Evolutionary conservation across 331 rosid species (phyloP).

Genomic region (Malus hybrid): DNA sequence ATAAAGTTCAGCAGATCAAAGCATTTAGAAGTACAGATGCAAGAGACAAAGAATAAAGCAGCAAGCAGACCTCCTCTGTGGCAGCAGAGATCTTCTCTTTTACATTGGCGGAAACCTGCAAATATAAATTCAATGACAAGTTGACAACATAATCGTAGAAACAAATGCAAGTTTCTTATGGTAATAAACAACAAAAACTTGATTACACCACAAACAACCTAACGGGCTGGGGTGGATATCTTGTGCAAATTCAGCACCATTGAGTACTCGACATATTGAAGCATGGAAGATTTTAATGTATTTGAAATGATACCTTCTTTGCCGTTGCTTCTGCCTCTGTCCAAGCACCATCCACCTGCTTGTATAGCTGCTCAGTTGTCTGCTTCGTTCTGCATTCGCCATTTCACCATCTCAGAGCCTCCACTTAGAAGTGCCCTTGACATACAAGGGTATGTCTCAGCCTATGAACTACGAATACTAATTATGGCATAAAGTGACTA

Average conservation of each 20-base stretch:
- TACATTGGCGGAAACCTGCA: constrained; percentile 69
- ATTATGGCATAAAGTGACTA: not conserved
- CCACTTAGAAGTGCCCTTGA: constrained; percentile 79
- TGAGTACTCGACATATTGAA: not conserved
- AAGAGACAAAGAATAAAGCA: not conserved
- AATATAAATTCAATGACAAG: not conserved
- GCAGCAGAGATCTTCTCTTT: constrained; percentile 84
- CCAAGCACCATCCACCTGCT: constrained; percentile 85
- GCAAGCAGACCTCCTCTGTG: constrained; percentile 64
- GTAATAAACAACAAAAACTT: not conserved
- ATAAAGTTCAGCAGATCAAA: constrained; percentile 5
- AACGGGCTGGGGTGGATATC: too few relatives aligned
- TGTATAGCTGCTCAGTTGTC: constrained; percentile 78
- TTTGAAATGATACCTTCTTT: constrained; percentile 45
- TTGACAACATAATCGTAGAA: not conserved
- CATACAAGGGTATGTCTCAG: constrained; percentile 95
- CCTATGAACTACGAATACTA: constrained; percentile 35
- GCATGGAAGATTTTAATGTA: not conserved
- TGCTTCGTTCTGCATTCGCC: constrained; percentile 96
- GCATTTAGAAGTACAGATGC: not conserved
- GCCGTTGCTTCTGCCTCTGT: constrained; percentile 77
- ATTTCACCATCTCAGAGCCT: constrained; percentile 81
- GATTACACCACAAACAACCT: not conserved
- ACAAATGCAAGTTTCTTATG: not conserved
- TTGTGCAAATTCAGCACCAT: not conserved